phyloP scores from a whole-genome alignment of 495 filamentous ascomycete species.

The Neurospora terricola region DNA sequence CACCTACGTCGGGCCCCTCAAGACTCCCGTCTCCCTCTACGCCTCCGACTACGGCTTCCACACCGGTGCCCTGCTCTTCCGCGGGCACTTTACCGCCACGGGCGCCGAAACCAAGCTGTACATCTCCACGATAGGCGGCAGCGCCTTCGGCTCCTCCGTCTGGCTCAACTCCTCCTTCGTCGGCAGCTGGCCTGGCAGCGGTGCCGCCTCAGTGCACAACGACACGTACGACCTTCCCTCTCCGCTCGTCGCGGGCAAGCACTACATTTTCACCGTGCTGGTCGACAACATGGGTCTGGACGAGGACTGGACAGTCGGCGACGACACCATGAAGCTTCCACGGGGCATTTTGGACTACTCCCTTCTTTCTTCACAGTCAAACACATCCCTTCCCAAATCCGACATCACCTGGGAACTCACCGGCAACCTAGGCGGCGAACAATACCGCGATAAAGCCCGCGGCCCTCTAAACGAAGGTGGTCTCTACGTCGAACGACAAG shows the following conservation, averaged over 20 bases:
- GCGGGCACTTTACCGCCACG: constrained; percentile 60
- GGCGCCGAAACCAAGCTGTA: constrained; percentile 49
- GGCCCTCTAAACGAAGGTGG: constrained; percentile 75
- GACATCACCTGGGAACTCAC: constrained; percentile 57
- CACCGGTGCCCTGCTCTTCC: constrained; percentile 56
- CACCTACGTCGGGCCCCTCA: constrained; percentile 34
- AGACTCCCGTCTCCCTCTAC: constrained; percentile 56
- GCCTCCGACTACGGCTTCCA: constrained; percentile 67
- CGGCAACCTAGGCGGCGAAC: constrained; percentile 66
- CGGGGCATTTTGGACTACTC: constrained; percentile 56
- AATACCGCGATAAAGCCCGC: constrained; percentile 53
- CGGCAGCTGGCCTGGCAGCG: constrained; percentile 48
- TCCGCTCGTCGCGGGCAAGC: constrained; percentile 37
- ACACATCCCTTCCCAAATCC: neutral
- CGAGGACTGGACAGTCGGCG: constrained; percentile 50
- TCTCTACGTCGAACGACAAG: constrained; percentile 58
- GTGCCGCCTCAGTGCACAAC: constrained; percentile 32
- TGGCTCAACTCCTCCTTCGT: constrained; percentile 48
- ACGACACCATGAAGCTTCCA: constrained; percentile 57
- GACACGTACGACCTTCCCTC: constrained; percentile 47
- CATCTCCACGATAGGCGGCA: constrained; percentile 53
- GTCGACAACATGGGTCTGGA: constrained; percentile 66
- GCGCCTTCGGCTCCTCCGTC: constrained; percentile 45
- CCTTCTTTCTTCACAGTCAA: no score
- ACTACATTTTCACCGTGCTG: constrained; percentile 58